These are phyloP conservation scores for Monilinia aucupariae DNA, from an alignment of 2,329 filamentous ascomycete genomes.

Conservation along the genomic window DNA sequence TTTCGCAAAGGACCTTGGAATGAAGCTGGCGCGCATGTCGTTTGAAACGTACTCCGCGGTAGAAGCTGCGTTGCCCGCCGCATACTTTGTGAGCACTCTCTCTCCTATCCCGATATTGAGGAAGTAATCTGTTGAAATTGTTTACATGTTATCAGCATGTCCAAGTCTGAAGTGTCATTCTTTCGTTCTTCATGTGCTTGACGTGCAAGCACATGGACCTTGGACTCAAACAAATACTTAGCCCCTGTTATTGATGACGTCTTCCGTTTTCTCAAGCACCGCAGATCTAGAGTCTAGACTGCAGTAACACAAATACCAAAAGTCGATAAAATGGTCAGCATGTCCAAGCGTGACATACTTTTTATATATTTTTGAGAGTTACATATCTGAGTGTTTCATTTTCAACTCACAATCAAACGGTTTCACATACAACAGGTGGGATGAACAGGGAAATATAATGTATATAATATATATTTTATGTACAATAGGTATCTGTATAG, in stretches of 20 bases:
- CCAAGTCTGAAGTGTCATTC: not conserved
- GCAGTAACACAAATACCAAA: too few species aligned
- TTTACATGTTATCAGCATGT: not conserved
- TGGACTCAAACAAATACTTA: not conserved
- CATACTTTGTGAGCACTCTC: not conserved
- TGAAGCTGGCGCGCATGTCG: not conserved
- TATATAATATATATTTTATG: not conserved
- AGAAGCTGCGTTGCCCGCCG: conserved; percentile 12
- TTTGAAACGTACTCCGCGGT: conserved; percentile 8
- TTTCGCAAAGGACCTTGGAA: not conserved
- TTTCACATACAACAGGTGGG: not conserved
- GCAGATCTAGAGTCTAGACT: not conserved
- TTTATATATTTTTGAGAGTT: not conserved
- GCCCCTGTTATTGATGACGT: conserved; percentile 5
- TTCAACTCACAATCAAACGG: not conserved
- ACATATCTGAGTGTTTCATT: not conserved
- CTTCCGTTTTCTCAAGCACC: not conserved
- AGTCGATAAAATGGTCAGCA: not conserved
- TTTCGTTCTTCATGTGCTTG: not conserved
- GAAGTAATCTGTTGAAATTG: not conserved
- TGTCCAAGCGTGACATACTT: not conserved
- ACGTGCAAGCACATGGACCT: not conserved
- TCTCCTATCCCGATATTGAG: not conserved
- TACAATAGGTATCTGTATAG: not conserved
- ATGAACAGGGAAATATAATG: not conserved